Conservation (phyloP, 306 rosid genomes). For the Pyrus bretschneideri region DNA sequence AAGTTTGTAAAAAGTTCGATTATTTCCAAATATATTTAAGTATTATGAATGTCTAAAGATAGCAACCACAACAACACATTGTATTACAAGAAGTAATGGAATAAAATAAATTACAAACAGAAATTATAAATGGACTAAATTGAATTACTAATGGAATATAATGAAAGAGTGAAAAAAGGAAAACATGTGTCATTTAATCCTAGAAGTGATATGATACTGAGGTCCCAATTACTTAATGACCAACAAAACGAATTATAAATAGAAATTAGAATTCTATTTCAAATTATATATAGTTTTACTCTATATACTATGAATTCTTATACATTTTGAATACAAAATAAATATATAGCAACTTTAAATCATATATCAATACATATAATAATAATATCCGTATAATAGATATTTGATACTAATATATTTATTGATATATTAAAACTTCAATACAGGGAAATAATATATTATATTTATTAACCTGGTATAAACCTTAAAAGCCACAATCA, state of each 20-base stretch:
- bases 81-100: neutral
- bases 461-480: neutral
- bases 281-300: neutral
- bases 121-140: too few species aligned
- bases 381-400: neutral
- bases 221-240: neutral
- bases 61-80: neutral
- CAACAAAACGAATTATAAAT: neutral
- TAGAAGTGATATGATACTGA: neutral
- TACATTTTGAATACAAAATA: neutral
- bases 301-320: neutral
- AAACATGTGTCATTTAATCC: neutral
- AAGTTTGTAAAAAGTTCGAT: neutral
- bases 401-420: neutral
- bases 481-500: neutral
- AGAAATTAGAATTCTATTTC: neutral
- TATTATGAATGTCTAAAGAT: neutral
- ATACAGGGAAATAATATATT: neutral
- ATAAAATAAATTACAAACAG: neutral
- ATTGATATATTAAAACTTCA: neutral
- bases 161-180: too few species aligned
- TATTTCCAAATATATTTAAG: neutral
- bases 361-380: neutral
- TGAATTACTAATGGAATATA: too few species aligned
- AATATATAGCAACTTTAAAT: neutral